These are phyloP conservation scores for Striga asiatica DNA, from an alignment of 257 asterid species.

Conservation along the genomic window DNA sequence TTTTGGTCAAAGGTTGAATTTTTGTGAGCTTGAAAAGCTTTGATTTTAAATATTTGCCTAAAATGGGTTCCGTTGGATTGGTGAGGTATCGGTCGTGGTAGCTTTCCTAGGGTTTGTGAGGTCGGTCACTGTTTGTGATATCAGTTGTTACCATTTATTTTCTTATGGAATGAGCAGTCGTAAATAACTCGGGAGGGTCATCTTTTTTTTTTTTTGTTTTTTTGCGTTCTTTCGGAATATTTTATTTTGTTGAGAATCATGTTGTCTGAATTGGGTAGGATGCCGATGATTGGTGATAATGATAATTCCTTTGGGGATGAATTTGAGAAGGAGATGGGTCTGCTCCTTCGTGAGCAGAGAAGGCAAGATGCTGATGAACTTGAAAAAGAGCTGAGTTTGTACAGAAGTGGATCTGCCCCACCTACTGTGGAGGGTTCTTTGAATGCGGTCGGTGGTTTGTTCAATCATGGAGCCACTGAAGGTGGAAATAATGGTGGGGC, in stretches of 20 bases:
- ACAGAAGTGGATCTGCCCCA: conserved; percentile 97
- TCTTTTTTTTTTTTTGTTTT: conserved; percentile 4
- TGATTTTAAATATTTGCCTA: conserved; percentile 15
- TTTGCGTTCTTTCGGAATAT: too few relatives aligned
- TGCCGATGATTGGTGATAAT: conserved; percentile 60
- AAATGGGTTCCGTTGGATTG: conserved; percentile 18
- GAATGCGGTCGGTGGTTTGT: conserved; percentile 84
- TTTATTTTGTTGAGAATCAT: conserved; percentile 23
- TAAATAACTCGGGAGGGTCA: conserved; percentile 3
- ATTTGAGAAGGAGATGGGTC: conserved; percentile 69
- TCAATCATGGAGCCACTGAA: conserved; percentile 35
- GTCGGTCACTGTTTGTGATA: conserved; percentile 19
- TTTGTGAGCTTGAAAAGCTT: conserved; percentile 19
- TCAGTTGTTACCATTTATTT: conserved; percentile 4
- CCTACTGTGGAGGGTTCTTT: conserved; percentile 96
- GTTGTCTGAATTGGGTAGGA: conserved; percentile 68
- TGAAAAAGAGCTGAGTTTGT: conserved; percentile 86
- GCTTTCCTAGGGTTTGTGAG: conserved; percentile 19
- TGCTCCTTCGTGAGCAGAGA: conserved; percentile 63
- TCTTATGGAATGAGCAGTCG: conserved; percentile 23
- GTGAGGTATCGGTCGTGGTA: conserved; percentile 12
- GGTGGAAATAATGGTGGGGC: conserved; percentile 21
- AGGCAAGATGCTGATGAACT: conserved; percentile 69
- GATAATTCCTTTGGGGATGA: conserved; percentile 81
- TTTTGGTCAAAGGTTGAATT: conserved; percentile 33